Evolutionary conservation across 352 stramenopile species (phyloP).

Genomic region (Peronosclerospora sorghi): DNA sequence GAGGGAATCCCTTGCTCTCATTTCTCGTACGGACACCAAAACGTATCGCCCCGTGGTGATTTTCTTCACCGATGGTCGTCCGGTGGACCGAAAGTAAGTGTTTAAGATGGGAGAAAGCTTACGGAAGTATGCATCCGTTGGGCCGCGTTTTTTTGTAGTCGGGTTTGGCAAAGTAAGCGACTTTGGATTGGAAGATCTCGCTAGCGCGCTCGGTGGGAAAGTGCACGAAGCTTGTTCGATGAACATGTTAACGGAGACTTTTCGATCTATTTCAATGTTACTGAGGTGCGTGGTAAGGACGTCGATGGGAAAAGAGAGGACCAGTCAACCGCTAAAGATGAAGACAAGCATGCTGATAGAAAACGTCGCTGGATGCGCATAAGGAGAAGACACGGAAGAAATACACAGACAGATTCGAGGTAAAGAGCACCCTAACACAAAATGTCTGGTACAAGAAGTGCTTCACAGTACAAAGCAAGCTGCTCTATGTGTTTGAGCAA

Average conservation of each 20-base stretch:
- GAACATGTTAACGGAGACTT: slow-evolving; percentile 18
- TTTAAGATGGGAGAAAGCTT: slow-evolving; percentile 17
- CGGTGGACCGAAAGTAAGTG: slow-evolving; percentile 23
- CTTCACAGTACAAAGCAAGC: too few relatives aligned
- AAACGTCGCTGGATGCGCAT: too few relatives aligned
- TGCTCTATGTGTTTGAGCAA: too few relatives aligned
- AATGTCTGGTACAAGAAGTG: too few relatives aligned
- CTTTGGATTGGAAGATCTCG: slow-evolving; percentile 15
- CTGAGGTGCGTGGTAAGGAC: too few relatives aligned
- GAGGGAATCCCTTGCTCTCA: slow-evolving; percentile 17
- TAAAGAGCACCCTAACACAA: too few relatives aligned
- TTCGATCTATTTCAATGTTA: slow-evolving; percentile 28
- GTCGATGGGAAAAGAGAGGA: too few relatives aligned
- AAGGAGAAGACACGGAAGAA: too few relatives aligned
- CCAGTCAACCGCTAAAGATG: too few relatives aligned
- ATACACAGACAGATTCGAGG: too few relatives aligned
- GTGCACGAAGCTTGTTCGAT: slow-evolving; percentile 17
- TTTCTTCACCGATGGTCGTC: slow-evolving; percentile 38
- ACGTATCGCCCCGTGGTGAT: slow-evolving; percentile 26
- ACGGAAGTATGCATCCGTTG: slow-evolving; percentile 11
- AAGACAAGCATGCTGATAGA: too few relatives aligned
- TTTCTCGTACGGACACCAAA: slow-evolving; percentile 24
- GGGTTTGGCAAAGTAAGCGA: slow-evolving; percentile 27
- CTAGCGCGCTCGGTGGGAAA: slow-evolving; percentile 16
- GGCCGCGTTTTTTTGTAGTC: slow-evolving; percentile 22